These are phyloP conservation scores for Schwanniomyces etchellsii DNA, from an alignment of 1,139 yeast genomes.

Conservation along the genomic window DNA sequence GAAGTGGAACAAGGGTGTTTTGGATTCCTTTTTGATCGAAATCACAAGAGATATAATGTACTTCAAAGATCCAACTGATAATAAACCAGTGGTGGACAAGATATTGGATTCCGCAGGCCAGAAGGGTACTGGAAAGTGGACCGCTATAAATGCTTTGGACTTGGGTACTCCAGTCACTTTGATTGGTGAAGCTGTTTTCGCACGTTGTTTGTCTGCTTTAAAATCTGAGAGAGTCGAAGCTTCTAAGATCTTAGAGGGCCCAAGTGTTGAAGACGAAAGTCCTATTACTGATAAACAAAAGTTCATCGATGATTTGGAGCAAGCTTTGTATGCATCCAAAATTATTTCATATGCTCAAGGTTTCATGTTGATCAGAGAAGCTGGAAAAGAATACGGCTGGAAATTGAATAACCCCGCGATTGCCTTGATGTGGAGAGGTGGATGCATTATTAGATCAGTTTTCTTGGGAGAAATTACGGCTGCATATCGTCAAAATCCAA, in stretches of 20 bases:
- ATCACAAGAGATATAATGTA: constrained; percentile 93
- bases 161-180: constrained; percentile 97
- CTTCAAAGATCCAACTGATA: constrained; percentile 80
- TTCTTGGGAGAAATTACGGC: constrained; percentile 95
- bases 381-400: constrained; percentile 97
- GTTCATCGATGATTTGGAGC: constrained; percentile 92
- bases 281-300: constrained; percentile 66
- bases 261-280: constrained; percentile 50
- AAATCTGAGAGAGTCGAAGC: constrained; percentile 90
- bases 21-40: constrained; percentile 95
- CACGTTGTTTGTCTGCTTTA: constrained; percentile 92
- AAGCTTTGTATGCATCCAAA: constrained; percentile 98
- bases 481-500: constrained; percentile 92
- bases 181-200: constrained; percentile 97
- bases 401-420: constrained; percentile 96
- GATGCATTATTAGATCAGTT: constrained; percentile 98
- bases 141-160: constrained; percentile 96
- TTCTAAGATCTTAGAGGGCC: constrained; percentile 73
- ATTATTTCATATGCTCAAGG: constrained; percentile 98
- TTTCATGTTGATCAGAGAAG: constrained; percentile 98
- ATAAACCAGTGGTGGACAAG: constrained; percentile 91
- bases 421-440: constrained; percentile 99
- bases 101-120: constrained; percentile 97
- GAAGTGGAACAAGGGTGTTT: constrained; percentile 95
- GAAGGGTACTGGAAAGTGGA: constrained; percentile 99